Evolutionary conservation across 148 eudicot genomes (phyloP).

Genomic region (Rhododendron griersonianum): DNA sequence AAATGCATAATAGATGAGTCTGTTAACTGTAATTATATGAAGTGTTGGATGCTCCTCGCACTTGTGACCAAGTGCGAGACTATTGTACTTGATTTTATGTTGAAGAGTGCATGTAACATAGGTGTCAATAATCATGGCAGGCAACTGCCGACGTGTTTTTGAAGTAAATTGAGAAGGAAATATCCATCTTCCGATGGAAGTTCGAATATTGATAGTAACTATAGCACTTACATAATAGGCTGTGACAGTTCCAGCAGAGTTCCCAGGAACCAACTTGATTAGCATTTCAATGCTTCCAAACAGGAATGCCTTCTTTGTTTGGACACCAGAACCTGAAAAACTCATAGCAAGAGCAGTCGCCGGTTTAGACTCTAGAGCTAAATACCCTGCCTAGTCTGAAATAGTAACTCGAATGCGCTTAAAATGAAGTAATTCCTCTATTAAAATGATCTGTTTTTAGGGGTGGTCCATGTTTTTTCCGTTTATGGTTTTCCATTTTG

Average conservation of each 20-base stretch:
- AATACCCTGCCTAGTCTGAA: not conserved
- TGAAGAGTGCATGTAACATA: too few relatives aligned
- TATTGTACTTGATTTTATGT: not conserved
- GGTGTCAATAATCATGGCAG: not conserved
- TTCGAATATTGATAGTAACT: not conserved
- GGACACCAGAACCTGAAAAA: slow-evolving; percentile 51
- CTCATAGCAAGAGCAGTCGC: not conserved
- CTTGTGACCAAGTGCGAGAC: not conserved
- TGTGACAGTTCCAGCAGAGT: slow-evolving; percentile 75
- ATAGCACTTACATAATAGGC: slow-evolving; percentile 65
- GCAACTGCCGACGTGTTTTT: not conserved
- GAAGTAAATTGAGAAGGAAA: not conserved
- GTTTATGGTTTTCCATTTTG: not conserved
- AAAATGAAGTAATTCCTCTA: not conserved
- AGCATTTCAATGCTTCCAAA: slow-evolving; percentile 58
- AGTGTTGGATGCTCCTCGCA: not conserved
- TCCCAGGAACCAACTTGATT: slow-evolving; percentile 57
- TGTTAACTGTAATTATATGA: not conserved
- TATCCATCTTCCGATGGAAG: not conserved
- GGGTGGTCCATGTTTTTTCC: not conserved
- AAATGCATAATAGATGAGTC: not conserved
- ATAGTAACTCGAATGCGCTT: not conserved
- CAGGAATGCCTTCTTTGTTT: slow-evolving; percentile 43
- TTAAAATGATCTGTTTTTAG: not conserved
- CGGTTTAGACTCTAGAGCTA: not conserved